Evolutionary conservation across 306 rosid species (phyloP).

Genomic region (Citrullus amarus): DNA sequence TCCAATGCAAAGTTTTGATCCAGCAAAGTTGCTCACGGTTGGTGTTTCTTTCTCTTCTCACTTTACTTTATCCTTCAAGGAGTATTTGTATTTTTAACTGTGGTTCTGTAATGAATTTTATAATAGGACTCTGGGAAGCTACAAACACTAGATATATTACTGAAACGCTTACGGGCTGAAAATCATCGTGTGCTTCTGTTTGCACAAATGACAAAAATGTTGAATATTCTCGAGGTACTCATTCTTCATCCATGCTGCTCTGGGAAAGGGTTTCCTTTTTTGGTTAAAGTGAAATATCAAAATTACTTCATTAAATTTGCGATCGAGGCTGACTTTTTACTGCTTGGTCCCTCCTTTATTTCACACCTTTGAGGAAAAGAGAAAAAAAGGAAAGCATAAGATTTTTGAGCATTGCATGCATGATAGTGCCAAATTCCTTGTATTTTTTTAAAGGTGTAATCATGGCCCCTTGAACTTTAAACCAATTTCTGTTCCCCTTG

Average conservation of each 20-base stretch:
- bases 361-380: neutral
- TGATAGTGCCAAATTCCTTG: neutral
- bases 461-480: neutral
- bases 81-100: neutral
- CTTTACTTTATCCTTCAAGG: conserved; percentile 5
- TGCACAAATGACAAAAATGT: conserved; percentile 99
- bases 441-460: neutral
- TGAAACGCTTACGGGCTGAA: conserved; percentile 82
- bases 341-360: neutral
- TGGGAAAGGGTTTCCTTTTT: neutral
- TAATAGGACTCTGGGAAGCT: conserved; percentile 97
- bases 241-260: conserved; percentile 12
- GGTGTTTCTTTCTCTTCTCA: conserved; percentile 17
- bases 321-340: neutral
- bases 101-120: neutral
- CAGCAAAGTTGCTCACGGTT: conserved; percentile 94
- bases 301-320: neutral
- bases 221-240: conserved; percentile 91
- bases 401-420: neutral
- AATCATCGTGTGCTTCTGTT: conserved; percentile 94
- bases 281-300: neutral
- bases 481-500: neutral
- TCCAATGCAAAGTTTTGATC: conserved; percentile 91
- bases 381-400: neutral
- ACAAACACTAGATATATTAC: conserved; percentile 95